Evolutionary conservation across 2,329 filamentous ascomycete species (phyloP), one percentile per base, ranked within the genome.

Genomic region (Seiridium cupressi): DNA sequence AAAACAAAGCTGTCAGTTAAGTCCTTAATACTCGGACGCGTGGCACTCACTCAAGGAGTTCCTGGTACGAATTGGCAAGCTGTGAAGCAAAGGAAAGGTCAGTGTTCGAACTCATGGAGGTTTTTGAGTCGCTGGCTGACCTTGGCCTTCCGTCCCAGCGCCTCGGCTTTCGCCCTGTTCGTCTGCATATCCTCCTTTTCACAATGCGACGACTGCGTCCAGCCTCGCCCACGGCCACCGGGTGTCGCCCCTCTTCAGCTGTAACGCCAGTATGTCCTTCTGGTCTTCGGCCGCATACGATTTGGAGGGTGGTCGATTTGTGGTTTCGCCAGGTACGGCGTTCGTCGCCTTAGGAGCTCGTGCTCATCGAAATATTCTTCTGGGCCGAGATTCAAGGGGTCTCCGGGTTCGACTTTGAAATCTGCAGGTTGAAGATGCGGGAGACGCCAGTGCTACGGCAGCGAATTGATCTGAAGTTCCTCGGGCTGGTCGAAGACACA

Each of bases 61-160:
- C 91, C 81, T 96, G 91, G 80, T 99, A 99, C 68, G 95, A 98
- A 77, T 89, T 91, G 74, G 93, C 92, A 82, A 99, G 93, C 93
- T 97, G 76, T 73, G 62, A n/a, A 38, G 76, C 73, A 63, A 36
- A 26, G 36, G 11, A 31, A 31, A 9, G 31, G 46, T 58, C 55
- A 58, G 55, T 35, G 31, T 8, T 9, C 11, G 5, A 6, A 32
- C 32, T 34, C 6, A 4, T 18, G 6, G 7, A 9, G 26, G 7
- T 10, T 5, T 11, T 44, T 18, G 5, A 31, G 9, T 38, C 10
- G 31, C 34, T 44, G 60, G 64, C 69, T 65, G 56, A 71, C 68
- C 65, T 76, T 73, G 68, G 73, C 69, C 67, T 70, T 71, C 60
- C 68, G 68, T 71, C 70, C 71, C 65, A 79, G 74, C 71, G 76